phyloP scores from a whole-genome alignment of 1,284 basidiomycete genomes.

The Trametes versicolor region DNA sequence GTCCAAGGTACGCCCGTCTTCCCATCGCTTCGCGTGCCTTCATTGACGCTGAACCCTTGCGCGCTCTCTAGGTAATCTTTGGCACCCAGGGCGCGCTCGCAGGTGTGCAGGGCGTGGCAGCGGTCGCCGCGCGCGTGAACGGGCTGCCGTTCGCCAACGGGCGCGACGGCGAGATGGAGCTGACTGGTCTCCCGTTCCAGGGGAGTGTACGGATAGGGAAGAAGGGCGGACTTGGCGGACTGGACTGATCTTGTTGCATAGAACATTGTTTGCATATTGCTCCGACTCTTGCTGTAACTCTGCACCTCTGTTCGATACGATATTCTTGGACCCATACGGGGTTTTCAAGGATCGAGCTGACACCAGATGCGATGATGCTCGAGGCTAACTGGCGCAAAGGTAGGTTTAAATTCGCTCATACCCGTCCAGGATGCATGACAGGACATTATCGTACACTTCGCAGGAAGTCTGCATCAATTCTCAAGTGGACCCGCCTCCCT shows the following conservation, averaged over 20 bases:
- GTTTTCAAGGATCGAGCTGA: too few species aligned
- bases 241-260: not conserved
- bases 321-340: too few species aligned
- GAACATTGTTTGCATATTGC: conserved; percentile 15
- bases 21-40: not conserved
- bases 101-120: conserved; percentile 72
- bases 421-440: not conserved
- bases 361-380: too few species aligned
- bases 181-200: conserved; percentile 70
- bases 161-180: conserved; percentile 57
- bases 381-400: too few species aligned
- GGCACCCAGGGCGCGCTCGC: conserved; percentile 71
- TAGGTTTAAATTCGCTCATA: too few species aligned
- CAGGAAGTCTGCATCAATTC: too few species aligned
- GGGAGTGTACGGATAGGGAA: conserved; percentile 74
- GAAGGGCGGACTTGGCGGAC: conserved; percentile 45
- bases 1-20: conserved; percentile 61
- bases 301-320: not conserved
- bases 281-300: not conserved
- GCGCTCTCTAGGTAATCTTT: conserved; percentile 68
- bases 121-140: conserved; percentile 65
- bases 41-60: not conserved
- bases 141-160: conserved; percentile 63
- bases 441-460: not conserved
- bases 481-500: too few species aligned